Conservation (phyloP, 2,329 filamentous ascomycete genomes). For the Chaetomium globosum region DNA sequence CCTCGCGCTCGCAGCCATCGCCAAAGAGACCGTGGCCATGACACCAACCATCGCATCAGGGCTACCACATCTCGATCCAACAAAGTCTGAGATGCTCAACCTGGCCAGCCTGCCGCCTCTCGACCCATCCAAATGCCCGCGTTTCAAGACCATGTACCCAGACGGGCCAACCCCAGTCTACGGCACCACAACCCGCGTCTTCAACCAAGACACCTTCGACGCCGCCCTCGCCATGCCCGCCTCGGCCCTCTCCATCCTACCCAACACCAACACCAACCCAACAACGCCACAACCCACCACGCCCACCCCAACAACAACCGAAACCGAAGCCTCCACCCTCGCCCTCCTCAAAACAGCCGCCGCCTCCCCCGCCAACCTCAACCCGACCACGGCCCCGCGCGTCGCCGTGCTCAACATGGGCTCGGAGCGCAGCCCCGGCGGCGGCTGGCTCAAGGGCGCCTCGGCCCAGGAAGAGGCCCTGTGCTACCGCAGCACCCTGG, state of each 20-base stretch:
- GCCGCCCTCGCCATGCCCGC: constrained; percentile 30
- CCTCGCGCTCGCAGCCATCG: constrained; percentile 25
- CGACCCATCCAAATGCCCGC: constrained; percentile 26
- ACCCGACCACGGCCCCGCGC: constrained; percentile 15
- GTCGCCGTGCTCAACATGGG: constrained; percentile 63
- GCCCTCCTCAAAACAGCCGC: constrained; percentile 9
- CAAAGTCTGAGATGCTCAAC: constrained; percentile 18
- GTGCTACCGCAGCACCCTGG: constrained; percentile 55
- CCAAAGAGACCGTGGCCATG: constrained; percentile 21
- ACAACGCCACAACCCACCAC: constrained; percentile 1
- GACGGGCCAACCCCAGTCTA: constrained; percentile 10
- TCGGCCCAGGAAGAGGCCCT: constrained; percentile 70
- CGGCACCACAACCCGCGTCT: constrained; percentile 26
- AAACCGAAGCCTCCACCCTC: constrained; percentile 1
- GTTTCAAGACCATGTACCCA: constrained; percentile 12
- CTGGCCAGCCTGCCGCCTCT: constrained; percentile 19
- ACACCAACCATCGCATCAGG: constrained; percentile 19
- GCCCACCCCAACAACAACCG: too few species aligned
- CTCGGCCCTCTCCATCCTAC: constrained; percentile 7
- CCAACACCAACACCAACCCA: neutral
- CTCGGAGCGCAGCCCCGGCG: constrained; percentile 59
- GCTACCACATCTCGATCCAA: constrained; percentile 18
- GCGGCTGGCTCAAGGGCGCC: constrained; percentile 65
- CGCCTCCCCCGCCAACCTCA: constrained; percentile 10
- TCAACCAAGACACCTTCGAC: constrained; percentile 30